Conservation (phyloP, 192 early-diverging fungal genomes). For the Geranomyces variabilis region DNA sequence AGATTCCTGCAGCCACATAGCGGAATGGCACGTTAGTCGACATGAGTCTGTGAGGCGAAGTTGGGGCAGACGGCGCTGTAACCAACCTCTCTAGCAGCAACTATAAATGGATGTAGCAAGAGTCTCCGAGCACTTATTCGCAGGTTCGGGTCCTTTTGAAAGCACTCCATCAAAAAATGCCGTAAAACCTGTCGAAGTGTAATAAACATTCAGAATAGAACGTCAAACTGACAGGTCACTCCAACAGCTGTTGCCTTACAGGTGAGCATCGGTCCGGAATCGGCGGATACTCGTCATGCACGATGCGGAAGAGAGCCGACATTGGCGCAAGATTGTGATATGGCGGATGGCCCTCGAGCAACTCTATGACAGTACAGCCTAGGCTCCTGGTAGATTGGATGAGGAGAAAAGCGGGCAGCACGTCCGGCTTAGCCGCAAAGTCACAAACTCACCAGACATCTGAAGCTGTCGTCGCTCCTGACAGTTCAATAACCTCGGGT, state of each 20-base stretch:
- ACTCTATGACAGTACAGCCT: conserved; percentile 92
- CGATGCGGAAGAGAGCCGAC: conserved; percentile 93
- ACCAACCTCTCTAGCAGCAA: conserved; percentile 23
- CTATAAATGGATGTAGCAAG: conserved; percentile 78
- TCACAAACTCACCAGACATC: conserved; percentile 73
- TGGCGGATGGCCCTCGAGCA: conserved; percentile 91
- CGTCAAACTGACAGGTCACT: neutral
- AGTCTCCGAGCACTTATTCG: conserved; percentile 76
- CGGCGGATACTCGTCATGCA: conserved; percentile 76
- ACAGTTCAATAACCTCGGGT: conserved; percentile 77
- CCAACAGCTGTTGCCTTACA: conserved; percentile 21
- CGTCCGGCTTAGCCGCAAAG: too few species aligned
- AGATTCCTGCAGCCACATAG: too few species aligned
- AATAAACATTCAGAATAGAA: neutral
- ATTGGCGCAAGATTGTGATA: conserved; percentile 84
- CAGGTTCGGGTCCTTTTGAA: conserved; percentile 75
- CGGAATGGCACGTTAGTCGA: too few species aligned
- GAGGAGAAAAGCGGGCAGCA: too few species aligned
- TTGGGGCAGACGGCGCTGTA: too few species aligned
- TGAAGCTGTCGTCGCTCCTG: conserved; percentile 83
- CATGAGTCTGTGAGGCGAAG: too few species aligned
- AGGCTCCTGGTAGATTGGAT: conserved; percentile 58
- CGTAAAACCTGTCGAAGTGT: conserved; percentile 43
- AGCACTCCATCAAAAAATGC: conserved; percentile 83
- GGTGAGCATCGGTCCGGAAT: conserved; percentile 77